Conservation (phyloP, 176 grass and related monocot genomes). For the Otatea glauca region DNA sequence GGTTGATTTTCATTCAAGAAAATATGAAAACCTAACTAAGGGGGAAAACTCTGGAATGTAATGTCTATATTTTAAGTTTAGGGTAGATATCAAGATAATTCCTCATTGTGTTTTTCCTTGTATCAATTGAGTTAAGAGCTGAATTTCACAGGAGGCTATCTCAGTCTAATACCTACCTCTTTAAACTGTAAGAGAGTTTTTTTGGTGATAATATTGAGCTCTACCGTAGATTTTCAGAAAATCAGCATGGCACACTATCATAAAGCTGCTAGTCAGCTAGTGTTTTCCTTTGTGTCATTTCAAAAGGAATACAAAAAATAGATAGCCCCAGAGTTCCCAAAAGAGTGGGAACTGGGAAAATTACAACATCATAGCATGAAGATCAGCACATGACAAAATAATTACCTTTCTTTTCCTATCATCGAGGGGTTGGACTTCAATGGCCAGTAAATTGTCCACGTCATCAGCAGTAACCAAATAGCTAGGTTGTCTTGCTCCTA, state of each 20-base stretch:
- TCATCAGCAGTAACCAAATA: slow-evolving; percentile 99
- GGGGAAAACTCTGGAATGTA: not conserved
- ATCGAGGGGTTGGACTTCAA: slow-evolving; percentile 95
- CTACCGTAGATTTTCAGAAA: not conserved
- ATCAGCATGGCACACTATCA: not conserved
- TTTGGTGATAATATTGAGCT: not conserved
- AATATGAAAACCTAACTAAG: not conserved
- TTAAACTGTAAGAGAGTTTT: not conserved
- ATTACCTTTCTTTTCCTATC: slow-evolving; percentile 87
- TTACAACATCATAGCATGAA: slow-evolving; percentile 7
- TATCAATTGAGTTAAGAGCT: not conserved
- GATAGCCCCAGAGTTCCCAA: not conserved
- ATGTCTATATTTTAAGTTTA: not conserved
- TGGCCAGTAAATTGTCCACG: slow-evolving; percentile 77
- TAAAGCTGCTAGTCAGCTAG: not conserved
- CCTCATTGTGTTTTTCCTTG: not conserved
- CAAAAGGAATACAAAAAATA: slow-evolving; percentile 33
- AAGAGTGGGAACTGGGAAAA: slow-evolving; percentile 10
- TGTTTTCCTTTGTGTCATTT: not conserved
- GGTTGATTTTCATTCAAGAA: not conserved
- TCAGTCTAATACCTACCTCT: not conserved
- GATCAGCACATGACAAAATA: slow-evolving; percentile 33
- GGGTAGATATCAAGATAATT: not conserved
- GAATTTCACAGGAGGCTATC: not conserved
- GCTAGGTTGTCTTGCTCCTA: slow-evolving; percentile 81